Conservation (phyloP, 2,329 filamentous ascomycete species). For the Colletotrichum endophyticum region DNA sequence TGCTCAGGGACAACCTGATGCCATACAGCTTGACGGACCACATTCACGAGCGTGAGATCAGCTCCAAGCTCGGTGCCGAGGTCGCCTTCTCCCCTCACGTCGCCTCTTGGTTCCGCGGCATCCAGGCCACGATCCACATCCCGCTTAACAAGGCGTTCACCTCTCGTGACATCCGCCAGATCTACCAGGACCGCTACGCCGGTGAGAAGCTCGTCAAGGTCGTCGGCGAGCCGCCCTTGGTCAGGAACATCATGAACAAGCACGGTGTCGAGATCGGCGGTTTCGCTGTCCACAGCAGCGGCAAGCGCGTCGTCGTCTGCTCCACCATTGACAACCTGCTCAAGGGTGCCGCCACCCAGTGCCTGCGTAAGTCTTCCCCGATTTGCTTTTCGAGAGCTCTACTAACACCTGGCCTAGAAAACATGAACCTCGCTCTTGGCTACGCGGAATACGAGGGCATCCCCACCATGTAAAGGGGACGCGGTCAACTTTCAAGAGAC, state of each 20-base stretch:
- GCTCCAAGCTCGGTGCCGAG: conserved; percentile 72
- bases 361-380: conserved; percentile 72
- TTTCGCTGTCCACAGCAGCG: conserved; percentile 89
- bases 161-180: conserved; percentile 87
- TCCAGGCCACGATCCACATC: conserved; percentile 89
- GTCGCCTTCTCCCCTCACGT: conserved; percentile 94
- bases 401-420: conserved; percentile 58
- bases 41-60: conserved; percentile 93
- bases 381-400: not conserved
- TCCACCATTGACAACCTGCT: conserved; percentile 92
- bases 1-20: conserved; percentile 86
- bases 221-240: conserved; percentile 80
- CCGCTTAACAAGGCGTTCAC: conserved; percentile 87
- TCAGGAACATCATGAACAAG: conserved; percentile 83
- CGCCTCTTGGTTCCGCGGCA: conserved; percentile 96
- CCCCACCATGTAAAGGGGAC: conserved; percentile 53
- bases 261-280: conserved; percentile 94
- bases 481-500: not conserved
- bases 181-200: conserved; percentile 96
- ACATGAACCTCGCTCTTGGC: conserved; percentile 91
- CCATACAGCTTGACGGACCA: conserved; percentile 92
- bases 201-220: conserved; percentile 96
- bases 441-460: conserved; percentile 91
- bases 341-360: conserved; percentile 93
- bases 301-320: conserved; percentile 92